phyloP scores from a whole-genome alignment of 257 asterid species.

The Solanum rostratum region DNA sequence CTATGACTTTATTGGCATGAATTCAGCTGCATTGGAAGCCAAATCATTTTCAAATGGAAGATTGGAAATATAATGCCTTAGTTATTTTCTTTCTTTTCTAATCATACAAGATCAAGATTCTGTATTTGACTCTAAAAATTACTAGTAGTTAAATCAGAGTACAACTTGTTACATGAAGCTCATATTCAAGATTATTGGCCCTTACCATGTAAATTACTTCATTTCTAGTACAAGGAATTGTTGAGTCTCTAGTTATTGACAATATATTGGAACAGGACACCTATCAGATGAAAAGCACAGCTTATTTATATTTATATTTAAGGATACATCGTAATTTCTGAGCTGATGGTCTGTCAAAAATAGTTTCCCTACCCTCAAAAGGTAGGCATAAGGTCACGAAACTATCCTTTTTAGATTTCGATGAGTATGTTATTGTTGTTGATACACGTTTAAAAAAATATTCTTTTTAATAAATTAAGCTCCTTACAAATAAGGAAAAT shows the following conservation, averaged over 20 bases:
- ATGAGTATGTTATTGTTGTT: too few species aligned
- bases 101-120: not conserved
- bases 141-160: not conserved
- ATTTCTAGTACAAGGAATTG: not conserved
- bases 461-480: too few species aligned
- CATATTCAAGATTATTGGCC: too few species aligned
- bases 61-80: not conserved
- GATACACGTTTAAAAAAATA: too few species aligned
- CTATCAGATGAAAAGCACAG: not conserved
- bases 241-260: not conserved
- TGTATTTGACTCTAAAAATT: not conserved
- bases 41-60: constrained; percentile 10
- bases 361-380: too few species aligned
- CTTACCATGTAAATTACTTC: not conserved
- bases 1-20: constrained; percentile 50
- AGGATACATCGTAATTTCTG: not conserved
- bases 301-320: not conserved
- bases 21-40: constrained; percentile 26
- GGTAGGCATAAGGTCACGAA: too few species aligned
- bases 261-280: not conserved
- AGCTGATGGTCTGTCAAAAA: too few species aligned
- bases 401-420: too few species aligned
- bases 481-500: too few species aligned
- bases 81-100: not conserved
- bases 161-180: not conserved